Evolutionary conservation across 495 filamentous ascomycete genomes (phyloP), one percentile per base, ranked within the genome.

Genomic region (Oidiodendron maius): DNA sequence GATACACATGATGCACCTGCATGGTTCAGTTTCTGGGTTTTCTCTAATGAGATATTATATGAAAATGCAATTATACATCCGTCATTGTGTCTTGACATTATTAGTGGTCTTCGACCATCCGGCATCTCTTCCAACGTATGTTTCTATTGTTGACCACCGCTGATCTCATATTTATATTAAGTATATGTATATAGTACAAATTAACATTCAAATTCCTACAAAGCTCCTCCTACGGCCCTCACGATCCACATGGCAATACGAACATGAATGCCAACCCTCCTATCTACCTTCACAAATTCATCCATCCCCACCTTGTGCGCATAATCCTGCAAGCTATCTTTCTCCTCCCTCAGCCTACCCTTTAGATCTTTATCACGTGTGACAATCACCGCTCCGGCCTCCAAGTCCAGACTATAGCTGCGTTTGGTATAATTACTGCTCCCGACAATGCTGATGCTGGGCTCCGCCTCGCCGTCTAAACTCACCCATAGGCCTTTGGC

Each of bases 401-500:
- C 93, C 6, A 99, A 69, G 66, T 99, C 93, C 28, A 97, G 75
- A 37, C 81, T 81, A 60, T 97, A 96, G 59, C 87, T 93, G 25
- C 93, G 73, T 61, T 93, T 91, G 0, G 93, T 99, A 65, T 96
- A 99, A 62, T 99, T 99, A 35, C 86, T 91, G 57, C 84, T 91
- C 0, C 93, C 93, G 4, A 99, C 79, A 2, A 96, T 70, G 20
- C 80, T 91, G 20, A 96, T 75, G 42, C 84, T 85, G 2, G 91
- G 89, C 13, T 71, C 65, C 17, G 69, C 58, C 40, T 69, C 63
- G 9, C 65, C 61, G 0, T 82, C 82, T 11, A 96, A 65, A 0
- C 87, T 89, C 18, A 96, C 75, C 93, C 93, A 98, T 2, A 98
- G 71, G 0, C 93, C 93, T 66, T 99, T 99, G 40, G 93, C 93